phyloP scores from a whole-genome alignment of 345 rosid genomes.

The Dipteronia sinensis region DNA sequence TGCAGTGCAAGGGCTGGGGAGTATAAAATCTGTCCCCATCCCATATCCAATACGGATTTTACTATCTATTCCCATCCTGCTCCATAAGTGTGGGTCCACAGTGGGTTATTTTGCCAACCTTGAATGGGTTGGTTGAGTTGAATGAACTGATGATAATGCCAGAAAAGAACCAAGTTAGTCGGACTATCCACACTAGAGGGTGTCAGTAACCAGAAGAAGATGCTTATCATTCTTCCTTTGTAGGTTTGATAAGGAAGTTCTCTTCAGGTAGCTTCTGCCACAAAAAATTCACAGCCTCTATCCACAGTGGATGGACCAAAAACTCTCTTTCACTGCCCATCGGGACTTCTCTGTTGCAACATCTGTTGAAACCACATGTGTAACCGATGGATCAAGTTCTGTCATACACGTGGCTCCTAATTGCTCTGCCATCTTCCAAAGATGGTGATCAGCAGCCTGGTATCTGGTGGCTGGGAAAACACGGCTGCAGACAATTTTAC shows the following conservation, averaged over 20 bases:
- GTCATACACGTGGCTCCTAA: conserved; percentile 60
- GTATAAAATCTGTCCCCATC: too few relatives aligned
- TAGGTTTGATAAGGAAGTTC: conserved; percentile 39
- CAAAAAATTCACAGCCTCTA: conserved; percentile 55
- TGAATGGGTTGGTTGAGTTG: too few relatives aligned
- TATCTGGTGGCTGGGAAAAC: conserved; percentile 61
- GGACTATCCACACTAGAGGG: background rate
- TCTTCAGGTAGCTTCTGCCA: conserved; percentile 64
- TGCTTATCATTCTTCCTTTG: conserved; percentile 4
- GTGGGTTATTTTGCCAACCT: too few relatives aligned
- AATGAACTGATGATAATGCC: background rate
- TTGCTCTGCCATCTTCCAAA: conserved; percentile 82
- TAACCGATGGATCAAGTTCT: conserved; percentile 46
- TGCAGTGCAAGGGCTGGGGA: too few relatives aligned
- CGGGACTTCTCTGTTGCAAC: conserved; percentile 59
- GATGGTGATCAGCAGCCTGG: conserved; percentile 56
- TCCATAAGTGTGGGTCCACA: too few relatives aligned
- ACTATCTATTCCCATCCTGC: too few relatives aligned
- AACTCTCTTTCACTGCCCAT: conserved; percentile 60
- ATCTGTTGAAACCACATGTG: conserved; percentile 56
- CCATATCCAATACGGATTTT: too few relatives aligned
- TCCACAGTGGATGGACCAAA: conserved; percentile 60
- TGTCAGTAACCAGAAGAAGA: background rate
- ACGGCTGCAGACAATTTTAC: conserved; percentile 74
- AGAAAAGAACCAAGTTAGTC: background rate